These are phyloP conservation scores for Sporothrix luriei DNA, from an alignment of 2,329 filamentous ascomycete species.

Conservation along the genomic window DNA sequence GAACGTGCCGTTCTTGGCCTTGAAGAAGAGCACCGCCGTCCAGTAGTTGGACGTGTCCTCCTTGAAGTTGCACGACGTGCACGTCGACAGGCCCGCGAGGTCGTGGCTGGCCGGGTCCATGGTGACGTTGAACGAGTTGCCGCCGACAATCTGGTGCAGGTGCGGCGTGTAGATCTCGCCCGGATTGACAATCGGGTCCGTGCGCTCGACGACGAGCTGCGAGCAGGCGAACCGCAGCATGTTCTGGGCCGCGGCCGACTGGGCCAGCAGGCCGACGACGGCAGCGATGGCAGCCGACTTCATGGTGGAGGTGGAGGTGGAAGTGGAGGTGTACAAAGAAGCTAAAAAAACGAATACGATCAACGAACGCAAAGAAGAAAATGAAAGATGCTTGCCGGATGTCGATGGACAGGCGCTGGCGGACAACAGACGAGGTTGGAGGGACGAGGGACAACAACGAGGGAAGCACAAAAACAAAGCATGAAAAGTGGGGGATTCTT, in stretches of 20 bases:
- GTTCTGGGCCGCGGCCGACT: conserved; percentile 43
- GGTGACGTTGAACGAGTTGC: conserved; percentile 51
- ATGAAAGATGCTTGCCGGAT: not conserved
- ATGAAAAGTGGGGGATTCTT: not conserved
- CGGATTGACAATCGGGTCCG: conserved; percentile 52
- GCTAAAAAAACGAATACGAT: not conserved
- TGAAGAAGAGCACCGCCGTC: conserved; percentile 53
- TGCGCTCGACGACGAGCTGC: conserved; percentile 52
- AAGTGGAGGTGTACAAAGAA: not conserved
- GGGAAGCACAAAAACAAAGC: not conserved
- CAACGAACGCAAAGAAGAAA: not conserved
- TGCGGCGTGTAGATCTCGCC: conserved; percentile 51
- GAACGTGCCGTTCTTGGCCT: conserved; percentile 49
- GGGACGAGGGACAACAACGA: not conserved
- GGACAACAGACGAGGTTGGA: conserved; percentile 22
- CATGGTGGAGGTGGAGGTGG: conserved; percentile 21
- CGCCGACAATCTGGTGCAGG: conserved; percentile 53
- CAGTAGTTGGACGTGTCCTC: conserved; percentile 54
- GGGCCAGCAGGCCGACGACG: conserved; percentile 39
- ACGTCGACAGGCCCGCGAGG: conserved; percentile 44
- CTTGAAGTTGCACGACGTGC: conserved; percentile 50
- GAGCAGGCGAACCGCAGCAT: conserved; percentile 54
- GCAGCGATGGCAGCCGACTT: conserved; percentile 30
- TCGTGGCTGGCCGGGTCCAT: conserved; percentile 47
- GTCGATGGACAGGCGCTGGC: not conserved